phyloP scores from a whole-genome alignment of 768 basidiomycete species.

The Glaciozyma martinii region DNA sequence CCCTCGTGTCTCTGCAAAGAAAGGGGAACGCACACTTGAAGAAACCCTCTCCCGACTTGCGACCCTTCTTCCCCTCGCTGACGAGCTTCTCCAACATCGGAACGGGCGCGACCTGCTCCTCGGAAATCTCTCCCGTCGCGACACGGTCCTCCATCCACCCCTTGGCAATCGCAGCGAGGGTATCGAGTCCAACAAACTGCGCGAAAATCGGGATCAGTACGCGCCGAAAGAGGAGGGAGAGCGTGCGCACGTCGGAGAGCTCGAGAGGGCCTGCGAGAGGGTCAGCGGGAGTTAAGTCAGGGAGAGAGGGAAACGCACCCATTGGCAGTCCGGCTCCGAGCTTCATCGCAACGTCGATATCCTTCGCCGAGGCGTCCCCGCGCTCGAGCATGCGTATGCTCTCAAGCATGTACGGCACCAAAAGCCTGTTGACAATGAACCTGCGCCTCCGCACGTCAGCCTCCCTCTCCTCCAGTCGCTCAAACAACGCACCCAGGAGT shows the following conservation, averaged over 20 bases:
- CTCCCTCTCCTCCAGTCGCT: not conserved
- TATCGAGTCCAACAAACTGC: conserved; percentile 44
- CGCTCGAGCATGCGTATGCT: conserved; percentile 44
- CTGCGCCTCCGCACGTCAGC: conserved; percentile 9
- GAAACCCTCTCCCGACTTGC: conserved; percentile 44
- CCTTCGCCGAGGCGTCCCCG: conserved; percentile 43
- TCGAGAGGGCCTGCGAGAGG: conserved; percentile 40
- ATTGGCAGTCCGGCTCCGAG: conserved; percentile 41
- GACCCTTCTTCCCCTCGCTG: conserved; percentile 41
- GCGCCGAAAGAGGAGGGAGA: not conserved
- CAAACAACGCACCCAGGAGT: conserved; percentile 39
- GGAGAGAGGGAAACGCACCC: not conserved
- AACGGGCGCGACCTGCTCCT: conserved; percentile 38
- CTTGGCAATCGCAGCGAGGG: conserved; percentile 37
- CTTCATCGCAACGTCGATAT: conserved; percentile 46
- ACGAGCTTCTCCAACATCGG: conserved; percentile 41
- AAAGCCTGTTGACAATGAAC: conserved; percentile 44
- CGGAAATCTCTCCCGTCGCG: conserved; percentile 37
- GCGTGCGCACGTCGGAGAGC: conserved; percentile 24
- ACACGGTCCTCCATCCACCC: conserved; percentile 42
- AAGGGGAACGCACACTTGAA: conserved; percentile 33
- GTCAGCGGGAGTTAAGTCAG: not conserved
- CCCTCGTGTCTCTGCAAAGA: no score
- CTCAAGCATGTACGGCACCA: conserved; percentile 45
- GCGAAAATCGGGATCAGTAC: conserved; percentile 10